These are phyloP conservation scores for Paraphoma sp. DNA, from an alignment of 2,329 filamentous ascomycete species.

Conservation along the genomic window DNA sequence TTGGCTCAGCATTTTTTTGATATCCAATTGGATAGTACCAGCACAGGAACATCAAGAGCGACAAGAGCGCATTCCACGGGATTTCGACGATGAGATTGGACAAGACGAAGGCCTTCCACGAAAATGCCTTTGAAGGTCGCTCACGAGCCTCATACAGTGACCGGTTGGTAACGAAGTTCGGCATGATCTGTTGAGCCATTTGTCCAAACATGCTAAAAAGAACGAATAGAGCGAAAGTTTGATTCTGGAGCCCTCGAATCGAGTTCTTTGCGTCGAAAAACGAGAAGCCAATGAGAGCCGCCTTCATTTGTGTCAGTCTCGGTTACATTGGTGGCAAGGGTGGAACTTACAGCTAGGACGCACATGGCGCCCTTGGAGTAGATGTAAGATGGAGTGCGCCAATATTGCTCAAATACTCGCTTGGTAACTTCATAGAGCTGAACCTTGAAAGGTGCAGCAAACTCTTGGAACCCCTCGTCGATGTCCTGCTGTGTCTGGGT, in stretches of 20 bases:
- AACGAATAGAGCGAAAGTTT: conserved; percentile 83
- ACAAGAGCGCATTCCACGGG: conserved; percentile 76
- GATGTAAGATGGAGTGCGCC: conserved; percentile 85
- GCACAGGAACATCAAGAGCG: conserved; percentile 72
- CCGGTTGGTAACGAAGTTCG: conserved; percentile 78
- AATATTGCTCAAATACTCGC: conserved; percentile 87
- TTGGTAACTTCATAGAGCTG: conserved; percentile 70
- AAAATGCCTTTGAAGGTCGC: conserved; percentile 79
- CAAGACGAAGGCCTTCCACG: conserved; percentile 81
- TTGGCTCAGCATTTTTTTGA: conserved; percentile 67
- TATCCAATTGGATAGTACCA: conserved; percentile 86
- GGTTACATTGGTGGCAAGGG: not conserved
- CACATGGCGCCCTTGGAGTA: conserved; percentile 77
- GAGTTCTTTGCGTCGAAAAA: conserved; percentile 74
- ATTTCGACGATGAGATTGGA: conserved; percentile 81
- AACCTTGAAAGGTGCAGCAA: conserved; percentile 66
- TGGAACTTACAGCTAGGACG: conserved; percentile 38
- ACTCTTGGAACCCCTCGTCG: conserved; percentile 22
- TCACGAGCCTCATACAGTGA: conserved; percentile 84
- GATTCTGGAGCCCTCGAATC: conserved; percentile 78
- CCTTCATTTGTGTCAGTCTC: not conserved
- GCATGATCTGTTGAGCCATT: conserved; percentile 78
- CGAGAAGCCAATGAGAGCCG: conserved; percentile 77
- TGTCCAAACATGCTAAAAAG: conserved; percentile 76
- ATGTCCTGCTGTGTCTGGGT: not conserved